Base-by-base conservation (phyloP, 257 asterid species). In the Capsicum rhomboideum region DNA sequence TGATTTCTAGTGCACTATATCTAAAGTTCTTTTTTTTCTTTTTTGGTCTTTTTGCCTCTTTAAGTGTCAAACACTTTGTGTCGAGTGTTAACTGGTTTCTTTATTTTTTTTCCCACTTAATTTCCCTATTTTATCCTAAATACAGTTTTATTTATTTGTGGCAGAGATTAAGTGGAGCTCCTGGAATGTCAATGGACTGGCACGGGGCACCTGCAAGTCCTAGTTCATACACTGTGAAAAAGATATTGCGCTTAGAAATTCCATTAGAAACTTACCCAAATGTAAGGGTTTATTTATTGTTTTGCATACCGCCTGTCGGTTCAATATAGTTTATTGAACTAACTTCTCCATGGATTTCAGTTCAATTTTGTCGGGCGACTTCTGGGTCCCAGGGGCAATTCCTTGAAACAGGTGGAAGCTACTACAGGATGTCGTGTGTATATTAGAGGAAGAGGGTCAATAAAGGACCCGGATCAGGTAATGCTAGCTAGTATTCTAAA, bases 191-290 rank as follows among this genome's bases (percentile, higher is more conserved):
- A 31, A 97, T 97, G 99, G 98, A 94, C 88, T 97, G 99, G 99
- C 99, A 93, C 89, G 99, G 99, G 78, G 98, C 99, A 69, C 99
- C 99, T 8, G 97, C 99, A 82, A 95, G 99, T 88, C 99, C 99
- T 74, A 97, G 97, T 87, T 89, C 99, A 44, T 93, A 87, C 87
- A 95, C 97, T 5, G 95, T 95, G 78, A 97, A 95, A 85, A 92
- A 93, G 88, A 92, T 97, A 82, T 85, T 97, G 94, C 99, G 98
- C 84, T 88, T 97, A 79, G 99, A 97, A 66, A 95, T 95, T 87
- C 99, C 99, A 53, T 96, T 97, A 79, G 99, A 95, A 83, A 93
- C 86, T 88, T 97, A 86, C 86, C 99, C 99, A 83, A 94, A 90
- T 86, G 99, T 97, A 90, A 88, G 91, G 79, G 50, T 58, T 80